Conservation (phyloP, 306 rosid genomes). For the Prosopis cineraria region DNA sequence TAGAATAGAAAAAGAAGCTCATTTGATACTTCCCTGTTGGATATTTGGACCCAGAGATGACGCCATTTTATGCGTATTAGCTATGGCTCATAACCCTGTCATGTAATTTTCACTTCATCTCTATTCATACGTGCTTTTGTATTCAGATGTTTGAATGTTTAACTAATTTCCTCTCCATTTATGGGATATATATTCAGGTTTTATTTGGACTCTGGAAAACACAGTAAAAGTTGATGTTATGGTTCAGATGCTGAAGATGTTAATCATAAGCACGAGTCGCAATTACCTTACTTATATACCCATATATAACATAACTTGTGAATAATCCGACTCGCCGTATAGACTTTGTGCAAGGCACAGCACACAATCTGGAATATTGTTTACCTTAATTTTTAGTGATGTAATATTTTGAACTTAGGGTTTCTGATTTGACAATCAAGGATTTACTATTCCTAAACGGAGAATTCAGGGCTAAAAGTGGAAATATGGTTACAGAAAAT, state of each 20-base stretch:
- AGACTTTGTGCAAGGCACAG: too few species aligned
- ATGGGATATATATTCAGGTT: background rate
- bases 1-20: slow-evolving; percentile 73
- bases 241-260: background rate
- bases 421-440: too few species aligned
- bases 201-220: background rate
- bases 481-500: too few species aligned
- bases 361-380: too few species aligned
- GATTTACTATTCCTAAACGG: too few species aligned
- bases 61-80: slow-evolving; percentile 14
- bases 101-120: slow-evolving; percentile 20
- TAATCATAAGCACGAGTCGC: background rate
- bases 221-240: background rate
- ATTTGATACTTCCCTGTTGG: slow-evolving; percentile 40
- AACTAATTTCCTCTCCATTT: background rate
- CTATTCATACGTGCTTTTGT: background rate
- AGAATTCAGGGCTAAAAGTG: too few species aligned
- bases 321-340: too few species aligned
- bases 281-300: too few species aligned
- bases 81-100: slow-evolving; percentile 1
- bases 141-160: background rate
- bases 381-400: background rate
- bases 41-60: slow-evolving; percentile 28
- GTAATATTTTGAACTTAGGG: background rate
- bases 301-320: too few species aligned